phyloP scores from a whole-genome alignment of 106 monocot genomes.

The Phalaenopsis aphrodite region DNA sequence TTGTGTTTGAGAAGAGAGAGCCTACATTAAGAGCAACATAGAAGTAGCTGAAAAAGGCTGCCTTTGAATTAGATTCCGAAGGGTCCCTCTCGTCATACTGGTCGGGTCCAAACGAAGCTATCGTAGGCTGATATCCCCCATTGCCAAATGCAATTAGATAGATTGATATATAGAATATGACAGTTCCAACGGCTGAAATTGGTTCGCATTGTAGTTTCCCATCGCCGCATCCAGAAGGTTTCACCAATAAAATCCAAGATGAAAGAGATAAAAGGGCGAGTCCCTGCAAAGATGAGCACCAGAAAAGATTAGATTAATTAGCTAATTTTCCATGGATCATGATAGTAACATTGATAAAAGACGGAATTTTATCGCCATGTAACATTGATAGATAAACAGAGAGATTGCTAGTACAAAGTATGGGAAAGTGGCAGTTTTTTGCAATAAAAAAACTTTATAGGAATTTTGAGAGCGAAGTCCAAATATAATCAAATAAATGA shows the following conservation, averaged over 20 bases:
- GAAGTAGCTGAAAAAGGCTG: slow-evolving; percentile 86
- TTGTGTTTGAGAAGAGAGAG: slow-evolving; percentile 72
- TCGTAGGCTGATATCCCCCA: slow-evolving; percentile 57
- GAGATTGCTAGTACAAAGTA: background rate
- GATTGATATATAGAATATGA: slow-evolving; percentile 62
- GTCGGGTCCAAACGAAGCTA: slow-evolving; percentile 63
- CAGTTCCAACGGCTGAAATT: slow-evolving; percentile 19
- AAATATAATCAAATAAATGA: no score
- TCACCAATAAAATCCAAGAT: slow-evolving; percentile 56
- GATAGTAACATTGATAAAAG: background rate
- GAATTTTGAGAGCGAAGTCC: no score
- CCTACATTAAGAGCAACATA: slow-evolving; percentile 76
- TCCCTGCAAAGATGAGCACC: slow-evolving; percentile 31
- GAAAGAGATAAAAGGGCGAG: slow-evolving; percentile 45
- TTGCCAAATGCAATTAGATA: slow-evolving; percentile 75
- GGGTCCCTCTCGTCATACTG: slow-evolving; percentile 70
- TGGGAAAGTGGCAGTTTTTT: background rate
- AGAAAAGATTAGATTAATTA: background rate
- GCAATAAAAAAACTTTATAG: background rate
- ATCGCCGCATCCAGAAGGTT: slow-evolving; percentile 66
- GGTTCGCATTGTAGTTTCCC: slow-evolving; percentile 27
- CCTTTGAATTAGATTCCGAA: slow-evolving; percentile 35
- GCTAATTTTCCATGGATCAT: background rate
- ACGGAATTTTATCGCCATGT: background rate
- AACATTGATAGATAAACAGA: background rate